A percentile compares a stretch with the other conserved stretches of the same genome.
Conservation (phyloP, 257 asterid genomes). For the Linaria vulgaris region DNA sequence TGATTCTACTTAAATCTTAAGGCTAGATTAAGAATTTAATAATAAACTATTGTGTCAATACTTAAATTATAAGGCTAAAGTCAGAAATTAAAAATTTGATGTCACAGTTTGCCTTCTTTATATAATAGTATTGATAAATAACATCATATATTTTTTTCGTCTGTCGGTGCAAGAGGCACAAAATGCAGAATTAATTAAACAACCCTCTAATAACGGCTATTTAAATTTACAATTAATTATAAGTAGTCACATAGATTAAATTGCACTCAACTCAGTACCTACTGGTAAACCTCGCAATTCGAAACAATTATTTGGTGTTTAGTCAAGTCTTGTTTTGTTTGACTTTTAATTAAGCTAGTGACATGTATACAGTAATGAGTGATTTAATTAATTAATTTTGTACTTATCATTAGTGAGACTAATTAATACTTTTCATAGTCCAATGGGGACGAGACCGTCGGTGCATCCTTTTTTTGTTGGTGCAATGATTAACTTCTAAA, state of each 20-base stretch:
- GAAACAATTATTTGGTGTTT: background rate
- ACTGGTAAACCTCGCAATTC: constrained; percentile 13
- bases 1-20: too few species aligned
- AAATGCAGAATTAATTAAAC: constrained; percentile 24
- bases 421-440: constrained; percentile 15
- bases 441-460: constrained; percentile 3
- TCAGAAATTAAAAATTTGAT: too few species aligned
- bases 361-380: constrained; percentile 21
- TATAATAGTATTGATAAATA: too few species aligned
- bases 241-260: constrained; percentile 20
- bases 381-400: constrained; percentile 15
- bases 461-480: background rate
- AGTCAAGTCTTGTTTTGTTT: constrained; percentile 21
- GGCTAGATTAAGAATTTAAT: too few species aligned
- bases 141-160: background rate
- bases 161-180: constrained; percentile 39
- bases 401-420: constrained; percentile 8
- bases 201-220: constrained; percentile 17
- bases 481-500: constrained; percentile 18
- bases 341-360: constrained; percentile 27
- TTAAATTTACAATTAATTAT: background rate
- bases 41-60: too few species aligned
- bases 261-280: constrained; percentile 21
- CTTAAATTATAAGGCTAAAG: too few species aligned
- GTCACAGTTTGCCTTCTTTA: too few species aligned